Conservation (phyloP, 1,284 basidiomycete genomes). For the Naganishia liquefaciens region DNA sequence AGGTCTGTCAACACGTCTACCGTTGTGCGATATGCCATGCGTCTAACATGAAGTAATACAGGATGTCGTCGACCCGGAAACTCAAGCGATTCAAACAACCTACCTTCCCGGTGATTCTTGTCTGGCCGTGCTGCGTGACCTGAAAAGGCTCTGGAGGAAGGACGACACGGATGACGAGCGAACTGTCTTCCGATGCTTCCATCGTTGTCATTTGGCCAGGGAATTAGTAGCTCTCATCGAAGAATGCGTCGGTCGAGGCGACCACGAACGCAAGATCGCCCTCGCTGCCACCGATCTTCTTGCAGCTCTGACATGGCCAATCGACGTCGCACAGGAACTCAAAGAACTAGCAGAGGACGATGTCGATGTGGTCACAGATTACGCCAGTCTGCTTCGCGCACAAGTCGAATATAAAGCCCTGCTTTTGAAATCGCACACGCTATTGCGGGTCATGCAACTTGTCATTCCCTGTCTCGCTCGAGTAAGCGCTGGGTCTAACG, state of each 20-base stretch:
- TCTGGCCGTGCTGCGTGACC: slow-evolving; percentile 80
- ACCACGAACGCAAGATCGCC: slow-evolving; percentile 65
- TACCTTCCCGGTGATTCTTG: slow-evolving; percentile 84
- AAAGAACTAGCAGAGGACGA: slow-evolving; percentile 76
- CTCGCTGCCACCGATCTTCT: slow-evolving; percentile 84
- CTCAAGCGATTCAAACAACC: slow-evolving; percentile 55
- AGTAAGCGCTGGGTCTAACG: slow-evolving; percentile 14
- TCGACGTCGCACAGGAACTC: slow-evolving; percentile 86
- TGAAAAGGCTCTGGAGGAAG: slow-evolving; percentile 91
- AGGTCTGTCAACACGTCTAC: slow-evolving; percentile 32
- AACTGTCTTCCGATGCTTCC: slow-evolving; percentile 87
- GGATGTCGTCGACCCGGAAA: slow-evolving; percentile 60
- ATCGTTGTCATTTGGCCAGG: slow-evolving; percentile 77
- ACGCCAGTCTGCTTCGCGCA: slow-evolving; percentile 73
- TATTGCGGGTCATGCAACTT: slow-evolving; percentile 50
- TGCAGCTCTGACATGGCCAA: slow-evolving; percentile 95
- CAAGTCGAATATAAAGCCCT: slow-evolving; percentile 82
- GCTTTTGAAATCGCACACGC: slow-evolving; percentile 38
- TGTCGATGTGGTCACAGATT: slow-evolving; percentile 76
- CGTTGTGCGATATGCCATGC: background rate
- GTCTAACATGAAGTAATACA: background rate
- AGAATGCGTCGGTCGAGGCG: slow-evolving; percentile 69
- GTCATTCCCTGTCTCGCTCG: slow-evolving; percentile 52
- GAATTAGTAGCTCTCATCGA: slow-evolving; percentile 83
- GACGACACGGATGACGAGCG: slow-evolving; percentile 93